Percentiles rank a stretch among this genome's conserved stretches.
Conservation (phyloP, 176 grass and related monocot genomes). For the Oryza longistaminata region DNA sequence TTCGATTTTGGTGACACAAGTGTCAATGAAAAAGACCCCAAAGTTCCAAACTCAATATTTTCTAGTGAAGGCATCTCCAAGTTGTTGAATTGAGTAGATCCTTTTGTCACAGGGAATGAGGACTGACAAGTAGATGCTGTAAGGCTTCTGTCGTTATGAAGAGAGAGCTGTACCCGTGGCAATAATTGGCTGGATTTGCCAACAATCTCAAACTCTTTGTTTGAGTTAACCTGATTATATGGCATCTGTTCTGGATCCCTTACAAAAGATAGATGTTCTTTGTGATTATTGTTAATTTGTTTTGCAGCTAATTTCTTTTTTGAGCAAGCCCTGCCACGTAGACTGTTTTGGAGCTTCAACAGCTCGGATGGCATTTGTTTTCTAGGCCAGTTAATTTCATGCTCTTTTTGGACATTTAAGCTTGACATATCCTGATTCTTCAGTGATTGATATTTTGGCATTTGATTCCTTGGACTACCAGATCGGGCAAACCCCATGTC, state of each 20-base stretch:
- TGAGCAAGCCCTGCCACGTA: not conserved
- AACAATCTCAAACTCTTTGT: not conserved
- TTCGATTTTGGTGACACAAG: conserved; percentile 31
- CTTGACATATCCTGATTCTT: conserved; percentile 13
- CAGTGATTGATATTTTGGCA: conserved; percentile 17
- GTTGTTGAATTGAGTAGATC: conserved; percentile 17
- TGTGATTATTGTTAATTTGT: conserved; percentile 23
- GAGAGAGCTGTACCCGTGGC: not conserved
- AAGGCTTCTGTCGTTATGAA: not conserved
- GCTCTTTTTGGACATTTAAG: not conserved
- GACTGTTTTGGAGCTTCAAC: conserved; percentile 28
- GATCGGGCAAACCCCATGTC: conserved; percentile 18
- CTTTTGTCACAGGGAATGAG: conserved; percentile 1
- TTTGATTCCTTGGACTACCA: not conserved
- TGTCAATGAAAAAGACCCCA: conserved; percentile 55
- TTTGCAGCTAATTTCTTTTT: conserved; percentile 33
- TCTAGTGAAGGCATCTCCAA: not conserved
- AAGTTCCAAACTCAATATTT: conserved; percentile 59
- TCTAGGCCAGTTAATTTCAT: not conserved
- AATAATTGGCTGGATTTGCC: not conserved
- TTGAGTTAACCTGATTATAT: not conserved
- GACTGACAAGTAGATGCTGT: not conserved
- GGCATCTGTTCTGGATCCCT: conserved; percentile 2
- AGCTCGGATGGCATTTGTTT: conserved; percentile 1
- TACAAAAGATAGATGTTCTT: conserved; percentile 14